These are phyloP conservation scores for Dioszegia hungarica DNA, from an alignment of 768 basidiomycete genomes.

Conservation along the genomic window DNA sequence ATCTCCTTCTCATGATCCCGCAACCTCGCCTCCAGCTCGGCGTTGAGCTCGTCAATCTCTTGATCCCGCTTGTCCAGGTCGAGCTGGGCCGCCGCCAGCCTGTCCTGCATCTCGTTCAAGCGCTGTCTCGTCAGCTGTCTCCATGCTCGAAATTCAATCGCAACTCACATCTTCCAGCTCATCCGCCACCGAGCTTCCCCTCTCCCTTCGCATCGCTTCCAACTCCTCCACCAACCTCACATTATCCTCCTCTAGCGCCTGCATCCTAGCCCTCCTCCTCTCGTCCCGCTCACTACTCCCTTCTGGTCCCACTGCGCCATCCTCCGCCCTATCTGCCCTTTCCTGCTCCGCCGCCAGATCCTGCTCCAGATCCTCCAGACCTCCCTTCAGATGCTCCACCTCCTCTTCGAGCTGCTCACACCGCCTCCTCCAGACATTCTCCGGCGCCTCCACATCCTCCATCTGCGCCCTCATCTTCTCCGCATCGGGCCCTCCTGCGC, in stretches of 20 bases:
- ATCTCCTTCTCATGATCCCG: constrained; percentile 44
- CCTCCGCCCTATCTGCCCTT: constrained; percentile 31
- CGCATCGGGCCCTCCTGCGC: constrained; percentile 13
- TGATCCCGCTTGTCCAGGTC: constrained; percentile 72
- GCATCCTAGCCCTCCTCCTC: constrained; percentile 9
- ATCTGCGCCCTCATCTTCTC: constrained; percentile 56
- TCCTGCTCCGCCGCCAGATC: constrained; percentile 33
- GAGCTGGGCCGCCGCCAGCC: constrained; percentile 55
- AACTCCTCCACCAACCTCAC: constrained; percentile 32
- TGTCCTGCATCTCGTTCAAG: constrained; percentile 42
- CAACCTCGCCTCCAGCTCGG: constrained; percentile 61
- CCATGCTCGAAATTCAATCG: not conserved
- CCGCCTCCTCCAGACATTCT: constrained; percentile 56
- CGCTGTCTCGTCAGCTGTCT: constrained; percentile 20
- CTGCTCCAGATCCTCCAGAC: constrained; percentile 27
- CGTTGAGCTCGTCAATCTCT: constrained; percentile 75
- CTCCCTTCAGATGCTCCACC: constrained; percentile 41
- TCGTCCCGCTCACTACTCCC: constrained; percentile 12
- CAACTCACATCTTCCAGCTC: constrained; percentile 33
- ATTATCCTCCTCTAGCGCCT: constrained; percentile 27
- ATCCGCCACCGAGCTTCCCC: constrained; percentile 17
- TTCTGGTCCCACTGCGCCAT: constrained; percentile 25
- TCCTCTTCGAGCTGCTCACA: constrained; percentile 53
- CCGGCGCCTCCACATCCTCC: constrained; percentile 65
- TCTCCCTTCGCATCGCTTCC: constrained; percentile 23